Evolutionary conservation across 2,329 filamentous ascomycete genomes (phyloP).

Genomic region (Ustulina deusta): DNA sequence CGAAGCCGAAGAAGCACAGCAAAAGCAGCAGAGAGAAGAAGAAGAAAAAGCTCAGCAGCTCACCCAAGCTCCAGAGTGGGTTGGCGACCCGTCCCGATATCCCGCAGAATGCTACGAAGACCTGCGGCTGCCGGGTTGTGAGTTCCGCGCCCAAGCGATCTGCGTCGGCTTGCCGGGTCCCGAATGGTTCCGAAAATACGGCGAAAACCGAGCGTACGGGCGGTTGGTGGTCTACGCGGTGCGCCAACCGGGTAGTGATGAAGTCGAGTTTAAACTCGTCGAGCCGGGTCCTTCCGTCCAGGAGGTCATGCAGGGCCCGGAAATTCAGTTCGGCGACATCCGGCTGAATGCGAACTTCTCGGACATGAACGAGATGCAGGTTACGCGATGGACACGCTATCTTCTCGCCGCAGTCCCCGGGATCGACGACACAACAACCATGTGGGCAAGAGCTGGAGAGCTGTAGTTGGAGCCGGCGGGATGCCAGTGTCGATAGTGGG

Average conservation of each 20-base stretch:
- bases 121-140: slow-evolving; percentile 13
- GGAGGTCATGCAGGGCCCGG: not conserved
- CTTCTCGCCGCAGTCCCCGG: slow-evolving; percentile 23
- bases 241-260: not conserved
- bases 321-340: slow-evolving; percentile 14
- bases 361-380: slow-evolving; percentile 4
- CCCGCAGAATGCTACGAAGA: slow-evolving; percentile 11
- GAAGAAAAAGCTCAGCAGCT: not conserved
- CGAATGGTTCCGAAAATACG: not conserved
- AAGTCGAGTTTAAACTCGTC: slow-evolving; percentile 5
- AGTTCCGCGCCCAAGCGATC: slow-evolving; percentile 6
- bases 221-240: slow-evolving; percentile 8
- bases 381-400: slow-evolving; percentile 10
- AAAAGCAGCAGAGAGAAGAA: not conserved
- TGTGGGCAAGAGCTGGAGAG: not conserved
- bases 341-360: slow-evolving; percentile 9
- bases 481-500: not conserved
- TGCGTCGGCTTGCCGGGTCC: slow-evolving; percentile 10
- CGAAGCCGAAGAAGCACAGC: not conserved
- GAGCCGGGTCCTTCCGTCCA: not conserved
- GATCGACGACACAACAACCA: slow-evolving; percentile 4
- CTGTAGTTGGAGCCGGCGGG: not conserved
- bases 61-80: not conserved
- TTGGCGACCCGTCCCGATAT: not conserved
- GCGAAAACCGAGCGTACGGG: too few species aligned